These are phyloP conservation scores for Juncus inflexus DNA, from an alignment of 176 grass and related monocot genomes.

Conservation along the genomic window DNA sequence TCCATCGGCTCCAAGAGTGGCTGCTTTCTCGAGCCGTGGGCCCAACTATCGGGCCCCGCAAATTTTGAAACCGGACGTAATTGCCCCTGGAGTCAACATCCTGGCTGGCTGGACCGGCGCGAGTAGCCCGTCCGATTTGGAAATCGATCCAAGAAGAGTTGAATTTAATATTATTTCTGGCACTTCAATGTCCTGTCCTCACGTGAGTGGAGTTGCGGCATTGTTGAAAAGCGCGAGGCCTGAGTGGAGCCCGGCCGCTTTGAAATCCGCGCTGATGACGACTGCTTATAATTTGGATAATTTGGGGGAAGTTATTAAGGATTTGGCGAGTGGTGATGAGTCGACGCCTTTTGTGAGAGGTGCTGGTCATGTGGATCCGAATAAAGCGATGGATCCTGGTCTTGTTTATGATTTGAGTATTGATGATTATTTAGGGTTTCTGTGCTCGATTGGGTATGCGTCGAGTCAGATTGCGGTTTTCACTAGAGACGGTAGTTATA, in stretches of 20 bases:
- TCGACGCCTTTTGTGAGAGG: slow-evolving; percentile 84
- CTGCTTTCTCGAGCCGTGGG: slow-evolving; percentile 69
- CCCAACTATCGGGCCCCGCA: slow-evolving; percentile 61
- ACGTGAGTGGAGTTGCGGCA: slow-evolving; percentile 74
- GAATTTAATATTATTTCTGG: slow-evolving; percentile 91
- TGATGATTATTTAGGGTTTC: slow-evolving; percentile 66
- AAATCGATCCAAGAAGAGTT: slow-evolving; percentile 59
- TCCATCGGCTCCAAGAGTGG: slow-evolving; percentile 56
- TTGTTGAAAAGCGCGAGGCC: slow-evolving; percentile 55
- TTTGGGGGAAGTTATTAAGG: slow-evolving; percentile 48
- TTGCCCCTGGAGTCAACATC: slow-evolving; percentile 75
- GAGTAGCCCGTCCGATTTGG: slow-evolving; percentile 55
- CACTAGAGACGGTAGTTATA: slow-evolving; percentile 34
- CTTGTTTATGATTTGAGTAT: slow-evolving; percentile 65
- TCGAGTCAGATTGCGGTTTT: slow-evolving; percentile 56
- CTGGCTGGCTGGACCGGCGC: slow-evolving; percentile 75
- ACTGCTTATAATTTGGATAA: slow-evolving; percentile 80
- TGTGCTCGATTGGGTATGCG: slow-evolving; percentile 63
- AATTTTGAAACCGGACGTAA: slow-evolving; percentile 89
- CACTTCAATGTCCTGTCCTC: slow-evolving; percentile 85
- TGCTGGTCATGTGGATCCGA: slow-evolving; percentile 77
- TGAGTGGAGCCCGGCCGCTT: slow-evolving; percentile 65
- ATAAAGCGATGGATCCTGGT: slow-evolving; percentile 60
- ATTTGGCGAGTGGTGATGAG: slow-evolving; percentile 47
- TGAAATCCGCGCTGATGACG: slow-evolving; percentile 85